Evolutionary conservation across 495 filamentous ascomycete genomes (phyloP).

Genomic region (Hamigera avellanea): DNA sequence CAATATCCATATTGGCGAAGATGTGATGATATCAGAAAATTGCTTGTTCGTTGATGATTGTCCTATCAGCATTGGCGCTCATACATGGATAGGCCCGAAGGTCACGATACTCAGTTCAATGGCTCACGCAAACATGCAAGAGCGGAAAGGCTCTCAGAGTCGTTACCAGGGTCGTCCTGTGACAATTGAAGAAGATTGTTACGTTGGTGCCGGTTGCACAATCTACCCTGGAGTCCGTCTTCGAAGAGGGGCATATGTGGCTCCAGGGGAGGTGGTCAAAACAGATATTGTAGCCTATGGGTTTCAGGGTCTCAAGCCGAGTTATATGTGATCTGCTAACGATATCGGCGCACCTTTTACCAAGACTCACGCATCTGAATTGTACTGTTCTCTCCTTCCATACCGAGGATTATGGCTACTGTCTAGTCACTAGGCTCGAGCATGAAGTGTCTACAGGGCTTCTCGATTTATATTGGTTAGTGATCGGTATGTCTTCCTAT

Average conservation of each 20-base stretch:
- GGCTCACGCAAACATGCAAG: constrained; percentile 62
- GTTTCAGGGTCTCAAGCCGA: constrained; percentile 34
- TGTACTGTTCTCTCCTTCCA: too few relatives aligned
- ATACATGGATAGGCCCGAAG: constrained; percentile 73
- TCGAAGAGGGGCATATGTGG: constrained; percentile 31
- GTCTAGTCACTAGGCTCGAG: too few relatives aligned
- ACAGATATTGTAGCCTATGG: constrained; percentile 32
- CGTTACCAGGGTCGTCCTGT: constrained; percentile 61
- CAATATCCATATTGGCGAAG: constrained; percentile 79
- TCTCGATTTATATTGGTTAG: too few relatives aligned
- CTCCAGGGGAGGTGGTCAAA: constrained; percentile 35
- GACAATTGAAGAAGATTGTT: constrained; percentile 78
- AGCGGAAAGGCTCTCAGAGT: constrained; percentile 62
- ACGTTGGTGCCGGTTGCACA: constrained; percentile 74
- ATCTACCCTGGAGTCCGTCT: constrained; percentile 54
- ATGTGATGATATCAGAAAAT: constrained; percentile 75
- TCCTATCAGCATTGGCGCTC: constrained; percentile 60
- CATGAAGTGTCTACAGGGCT: too few relatives aligned
- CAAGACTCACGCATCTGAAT: too few relatives aligned
- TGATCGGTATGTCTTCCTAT: too few relatives aligned
- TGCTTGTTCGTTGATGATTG: constrained; percentile 81
- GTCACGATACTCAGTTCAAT: constrained; percentile 77
- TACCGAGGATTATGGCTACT: too few relatives aligned
- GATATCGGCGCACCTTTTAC: too few relatives aligned
- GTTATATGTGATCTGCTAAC: constrained; percentile 24